Conservation (phyloP, 2,329 filamentous ascomycete species). For the Alternaria brassicicola region DNA sequence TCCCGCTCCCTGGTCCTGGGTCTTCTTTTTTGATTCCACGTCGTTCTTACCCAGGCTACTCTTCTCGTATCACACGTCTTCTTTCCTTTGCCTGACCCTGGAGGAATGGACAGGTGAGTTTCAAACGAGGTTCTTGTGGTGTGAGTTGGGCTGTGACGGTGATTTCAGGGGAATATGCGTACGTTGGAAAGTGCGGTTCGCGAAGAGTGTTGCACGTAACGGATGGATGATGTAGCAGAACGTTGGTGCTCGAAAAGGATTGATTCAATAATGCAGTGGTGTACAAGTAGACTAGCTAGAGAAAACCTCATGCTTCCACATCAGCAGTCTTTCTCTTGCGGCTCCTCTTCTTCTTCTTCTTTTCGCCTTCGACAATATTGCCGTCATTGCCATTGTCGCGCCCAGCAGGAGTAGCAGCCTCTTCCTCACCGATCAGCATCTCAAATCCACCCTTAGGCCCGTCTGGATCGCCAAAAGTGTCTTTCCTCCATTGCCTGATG, state of each 20-base stretch:
- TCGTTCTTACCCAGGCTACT: neutral
- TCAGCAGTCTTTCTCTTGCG: slow-evolving; percentile 28
- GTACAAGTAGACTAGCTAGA: neutral
- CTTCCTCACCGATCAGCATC: slow-evolving; percentile 24
- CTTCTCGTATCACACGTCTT: neutral
- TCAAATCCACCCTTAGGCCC: slow-evolving; percentile 55
- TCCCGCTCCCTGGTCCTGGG: neutral
- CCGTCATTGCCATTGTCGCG: neutral
- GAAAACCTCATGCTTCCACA: slow-evolving; percentile 10
- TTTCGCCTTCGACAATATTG: slow-evolving; percentile 28
- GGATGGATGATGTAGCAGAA: neutral
- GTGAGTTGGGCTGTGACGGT: neutral
- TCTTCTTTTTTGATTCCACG: neutral
- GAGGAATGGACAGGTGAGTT: neutral
- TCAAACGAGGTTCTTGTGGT: neutral
- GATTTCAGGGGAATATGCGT: neutral
- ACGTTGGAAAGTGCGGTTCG: neutral
- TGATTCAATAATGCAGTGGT: neutral
- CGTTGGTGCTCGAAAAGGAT: neutral
- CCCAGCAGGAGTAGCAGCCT: neutral
- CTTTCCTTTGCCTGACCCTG: neutral
- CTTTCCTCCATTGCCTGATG: slow-evolving; percentile 81
- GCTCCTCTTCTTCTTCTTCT: slow-evolving; percentile 37
- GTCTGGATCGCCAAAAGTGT: slow-evolving; percentile 68
- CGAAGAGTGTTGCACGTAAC: neutral